Evolutionary conservation across 345 rosid genomes (phyloP).

Genomic region (Moricandia moricandioides): DNA sequence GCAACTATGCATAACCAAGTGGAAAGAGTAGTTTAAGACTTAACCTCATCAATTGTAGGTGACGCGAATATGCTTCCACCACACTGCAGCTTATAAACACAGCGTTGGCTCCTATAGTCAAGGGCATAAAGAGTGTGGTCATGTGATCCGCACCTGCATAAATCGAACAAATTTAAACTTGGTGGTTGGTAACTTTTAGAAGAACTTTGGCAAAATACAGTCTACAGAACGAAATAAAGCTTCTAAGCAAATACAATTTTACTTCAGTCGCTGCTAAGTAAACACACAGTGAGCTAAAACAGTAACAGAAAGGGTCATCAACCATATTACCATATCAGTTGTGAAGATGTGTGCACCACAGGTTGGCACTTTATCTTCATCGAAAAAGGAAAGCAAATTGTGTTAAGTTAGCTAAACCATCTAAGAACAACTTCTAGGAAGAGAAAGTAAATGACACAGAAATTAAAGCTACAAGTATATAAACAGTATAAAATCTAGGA

Average conservation of each 20-base stretch:
- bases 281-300: conserved; percentile 4
- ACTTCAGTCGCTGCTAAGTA: conserved; percentile 10
- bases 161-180: conserved; percentile 14
- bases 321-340: conserved; percentile 64
- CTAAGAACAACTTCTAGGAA: conserved; percentile 9
- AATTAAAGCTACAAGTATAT: neutral
- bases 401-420: conserved; percentile 18
- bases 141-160: conserved; percentile 92
- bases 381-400: conserved; percentile 15
- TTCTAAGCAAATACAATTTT: neutral
- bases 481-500: conserved; percentile 19
- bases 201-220: neutral
- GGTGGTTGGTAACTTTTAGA: neutral
- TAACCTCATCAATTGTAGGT: conserved; percentile 87
- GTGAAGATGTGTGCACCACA: conserved; percentile 49
- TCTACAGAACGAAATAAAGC: neutral
- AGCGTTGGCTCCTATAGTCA: conserved; percentile 62
- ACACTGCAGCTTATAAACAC: conserved; percentile 67
- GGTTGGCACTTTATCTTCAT: conserved; percentile 95
- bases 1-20: conserved; percentile 16
- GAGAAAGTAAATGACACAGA: neutral
- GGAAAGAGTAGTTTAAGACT: conserved; percentile 20
- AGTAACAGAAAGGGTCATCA: conserved; percentile 11
- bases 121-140: conserved; percentile 85
- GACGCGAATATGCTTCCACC: conserved; percentile 94